Percentiles rank a stretch among this genome's conserved stretches.
These are phyloP conservation scores for Ascochyta rabiei DNA, from an alignment of 2,329 filamentous ascomycete species.

Conservation along the genomic window DNA sequence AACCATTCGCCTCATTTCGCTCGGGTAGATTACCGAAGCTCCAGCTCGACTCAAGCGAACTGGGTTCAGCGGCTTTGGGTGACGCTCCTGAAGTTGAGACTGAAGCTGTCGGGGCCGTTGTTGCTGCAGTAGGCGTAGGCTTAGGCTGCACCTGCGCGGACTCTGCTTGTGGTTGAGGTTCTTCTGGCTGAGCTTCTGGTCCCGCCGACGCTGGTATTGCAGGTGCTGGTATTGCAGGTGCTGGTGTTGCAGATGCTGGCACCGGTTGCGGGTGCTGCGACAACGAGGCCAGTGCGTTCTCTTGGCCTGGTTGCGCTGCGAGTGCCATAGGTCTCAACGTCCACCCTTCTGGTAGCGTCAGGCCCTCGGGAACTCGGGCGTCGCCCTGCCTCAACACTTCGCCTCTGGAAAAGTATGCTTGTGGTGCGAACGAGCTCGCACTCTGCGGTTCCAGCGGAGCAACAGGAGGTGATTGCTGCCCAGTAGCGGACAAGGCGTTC, in stretches of 20 bases:
- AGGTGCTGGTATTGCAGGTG: background rate
- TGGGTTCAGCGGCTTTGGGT: constrained; percentile 35
- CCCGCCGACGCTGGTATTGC: background rate
- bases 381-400: constrained; percentile 43
- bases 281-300: constrained; percentile 8
- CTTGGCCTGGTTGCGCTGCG: constrained; percentile 25
- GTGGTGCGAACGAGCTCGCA: constrained; percentile 29
- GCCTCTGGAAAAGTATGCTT: constrained; percentile 43
- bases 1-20: constrained; percentile 34
- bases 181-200: background rate
- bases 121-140: constrained; percentile 3
- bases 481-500: constrained; percentile 22
- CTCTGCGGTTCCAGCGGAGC: constrained; percentile 30
- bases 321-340: constrained; percentile 43
- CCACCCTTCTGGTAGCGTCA: constrained; percentile 48
- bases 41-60: constrained; percentile 45
- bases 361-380: constrained; percentile 41
- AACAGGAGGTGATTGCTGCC: constrained; percentile 35
- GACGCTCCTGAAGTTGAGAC: constrained; percentile 20
- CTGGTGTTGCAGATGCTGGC: background rate
- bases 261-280: constrained; percentile 14
- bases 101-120: constrained; percentile 8
- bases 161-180: background rate
- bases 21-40: constrained; percentile 41
- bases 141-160: constrained; percentile 3